Evolutionary conservation across 176 grass and related monocot genomes (phyloP).

Genomic region (Cymbopogon citratus): DNA sequence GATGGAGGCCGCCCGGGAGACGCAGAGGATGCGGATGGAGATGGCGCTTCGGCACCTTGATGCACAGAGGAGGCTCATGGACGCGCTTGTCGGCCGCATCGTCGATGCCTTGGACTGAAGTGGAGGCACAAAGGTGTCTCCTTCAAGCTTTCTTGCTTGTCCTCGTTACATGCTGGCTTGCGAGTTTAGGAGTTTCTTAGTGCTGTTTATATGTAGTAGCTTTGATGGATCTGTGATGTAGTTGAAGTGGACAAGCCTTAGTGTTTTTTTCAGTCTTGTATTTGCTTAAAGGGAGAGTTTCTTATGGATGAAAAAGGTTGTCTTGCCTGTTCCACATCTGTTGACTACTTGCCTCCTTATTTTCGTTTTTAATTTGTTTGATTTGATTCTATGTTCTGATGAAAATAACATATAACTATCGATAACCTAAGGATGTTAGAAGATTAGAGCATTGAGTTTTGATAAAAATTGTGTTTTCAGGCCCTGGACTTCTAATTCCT

Average conservation of each 20-base stretch:
- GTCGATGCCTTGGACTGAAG: slow-evolving; percentile 41
- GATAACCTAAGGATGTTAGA: not conserved
- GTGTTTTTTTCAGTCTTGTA: slow-evolving; percentile 29
- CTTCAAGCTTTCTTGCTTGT: slow-evolving; percentile 28
- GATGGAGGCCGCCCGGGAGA: slow-evolving; percentile 64
- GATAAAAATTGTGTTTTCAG: not conserved
- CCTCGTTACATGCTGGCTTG: not conserved
- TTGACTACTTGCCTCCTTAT: not conserved
- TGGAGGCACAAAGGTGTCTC: slow-evolving; percentile 22
- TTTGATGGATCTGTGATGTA: slow-evolving; percentile 22
- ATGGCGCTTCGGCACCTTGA: slow-evolving; percentile 63
- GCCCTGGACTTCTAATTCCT: not conserved
- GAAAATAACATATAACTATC: not conserved
- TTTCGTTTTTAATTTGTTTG: not conserved
- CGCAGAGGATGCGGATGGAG: slow-evolving; percentile 73
- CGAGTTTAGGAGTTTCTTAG: slow-evolving; percentile 22
- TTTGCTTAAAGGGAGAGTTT: slow-evolving; percentile 7
- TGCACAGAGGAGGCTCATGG: slow-evolving; percentile 45
- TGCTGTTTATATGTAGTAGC: slow-evolving; percentile 31
- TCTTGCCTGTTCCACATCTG: not conserved
- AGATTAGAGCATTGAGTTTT: not conserved
- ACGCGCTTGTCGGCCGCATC: slow-evolving; percentile 38
- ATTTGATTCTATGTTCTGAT: not conserved
- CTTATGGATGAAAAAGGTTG: not conserved
- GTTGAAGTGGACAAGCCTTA: slow-evolving; percentile 3